Base-by-base conservation (phyloP, 2,329 filamentous ascomycete genomes). In the Sporothrix mexicana region DNA sequence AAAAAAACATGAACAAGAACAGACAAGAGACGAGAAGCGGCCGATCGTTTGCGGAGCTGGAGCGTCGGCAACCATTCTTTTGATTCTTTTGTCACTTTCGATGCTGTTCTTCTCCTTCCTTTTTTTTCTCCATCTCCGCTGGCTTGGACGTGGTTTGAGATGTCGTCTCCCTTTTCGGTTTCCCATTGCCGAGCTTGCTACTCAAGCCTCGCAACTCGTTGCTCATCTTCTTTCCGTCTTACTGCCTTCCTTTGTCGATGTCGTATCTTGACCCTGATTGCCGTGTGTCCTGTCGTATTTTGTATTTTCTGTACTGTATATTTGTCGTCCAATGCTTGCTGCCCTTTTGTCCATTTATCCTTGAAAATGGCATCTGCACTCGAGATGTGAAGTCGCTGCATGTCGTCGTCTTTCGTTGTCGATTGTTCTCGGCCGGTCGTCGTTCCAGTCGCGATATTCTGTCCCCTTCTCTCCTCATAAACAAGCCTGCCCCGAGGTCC, bases 221-320 rank as follows among this genome's bases (percentile, higher is more conserved):
- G 59, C 9, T n/a, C 59, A 45, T 45, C 30, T 36, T 64, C 59
- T 41, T 6, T 45, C 59, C 59, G 59, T 43, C 59, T 64, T 64
- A 45, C n/a, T 64, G n/a, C 8, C 10, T 23, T 64, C 17, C 8
- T 7, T 36, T 64, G 9, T 45, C 41, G n/a, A 15, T 64, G 5
- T 49, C 55, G 12, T 36, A 13, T 30, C 7, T 41, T 61, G 15
- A 25, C 69, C 69, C 53, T 70, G 69, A 51, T 59, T 70, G 41
- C 20, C 55, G 43, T 51, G 25, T 36, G 30, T 36, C 30, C 30
- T 36, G 30, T 36, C 30, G 30, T 36, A 36, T 36, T 36, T 36
- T 36, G 30, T 36, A 7, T 36, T 36, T 25, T 36, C 13, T 36
- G 3, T 2, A 9, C 20, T 20, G 20, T 43, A 30, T 43, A 43